phyloP scores from a whole-genome alignment of 192 early-diverging fungal species.

The Backusella tuberculispora region DNA sequence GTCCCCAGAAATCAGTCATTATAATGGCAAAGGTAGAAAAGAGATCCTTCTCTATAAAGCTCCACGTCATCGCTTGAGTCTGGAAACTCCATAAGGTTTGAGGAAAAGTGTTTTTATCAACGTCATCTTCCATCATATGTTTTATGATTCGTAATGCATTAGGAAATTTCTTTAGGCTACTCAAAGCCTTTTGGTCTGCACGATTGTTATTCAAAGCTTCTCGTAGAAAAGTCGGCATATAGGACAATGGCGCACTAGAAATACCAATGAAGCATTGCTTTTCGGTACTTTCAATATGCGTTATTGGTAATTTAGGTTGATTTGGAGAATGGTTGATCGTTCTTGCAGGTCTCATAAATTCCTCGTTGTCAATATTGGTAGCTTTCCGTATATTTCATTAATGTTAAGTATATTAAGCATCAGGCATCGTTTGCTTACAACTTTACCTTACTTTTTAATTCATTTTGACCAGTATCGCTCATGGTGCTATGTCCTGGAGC shows the following conservation, averaged over 20 bases:
- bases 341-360: conserved; percentile 17
- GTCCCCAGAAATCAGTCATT: conserved; percentile 20
- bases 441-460: conserved; percentile 4
- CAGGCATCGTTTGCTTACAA: conserved; percentile 11
- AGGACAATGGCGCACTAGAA: conserved; percentile 8
- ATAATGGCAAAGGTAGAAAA: neutral
- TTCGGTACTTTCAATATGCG: neutral
- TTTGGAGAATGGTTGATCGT: conserved; percentile 3
- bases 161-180: conserved; percentile 11
- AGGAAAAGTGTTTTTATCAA: conserved; percentile 18
- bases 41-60: neutral
- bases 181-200: conserved; percentile 17
- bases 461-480: conserved; percentile 6
- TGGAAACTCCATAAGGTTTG: conserved; percentile 9
- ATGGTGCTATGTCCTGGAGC: conserved; percentile 8
- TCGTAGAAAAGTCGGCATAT: conserved; percentile 10
- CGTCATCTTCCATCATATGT: conserved; percentile 21
- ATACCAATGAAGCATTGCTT: conserved; percentile 15
- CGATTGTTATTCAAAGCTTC: conserved; percentile 13
- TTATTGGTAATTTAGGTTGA: conserved; percentile 13
- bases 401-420: conserved; percentile 9
- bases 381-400: conserved; percentile 18
- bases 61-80: neutral
- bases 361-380: conserved; percentile 11
- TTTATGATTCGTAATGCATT: conserved; percentile 17